phyloP scores from a whole-genome alignment of 2,329 filamentous ascomycete genomes.

The Septoria linicola region DNA sequence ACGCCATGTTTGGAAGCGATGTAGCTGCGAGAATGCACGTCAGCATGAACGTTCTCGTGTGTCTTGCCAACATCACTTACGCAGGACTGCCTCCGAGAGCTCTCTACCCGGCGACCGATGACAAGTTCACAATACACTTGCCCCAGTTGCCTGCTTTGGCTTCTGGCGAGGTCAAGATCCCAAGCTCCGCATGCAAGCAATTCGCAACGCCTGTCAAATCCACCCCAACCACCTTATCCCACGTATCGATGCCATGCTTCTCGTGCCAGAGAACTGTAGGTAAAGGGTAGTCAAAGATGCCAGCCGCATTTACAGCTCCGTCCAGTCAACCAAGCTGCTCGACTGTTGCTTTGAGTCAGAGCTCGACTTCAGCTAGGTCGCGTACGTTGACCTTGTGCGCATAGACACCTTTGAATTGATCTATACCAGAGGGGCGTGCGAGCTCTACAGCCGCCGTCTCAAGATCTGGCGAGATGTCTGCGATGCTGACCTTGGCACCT shows the following conservation, averaged over 20 bases:
- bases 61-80: background rate
- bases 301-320: slow-evolving; percentile 45
- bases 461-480: slow-evolving; percentile 47
- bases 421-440: background rate
- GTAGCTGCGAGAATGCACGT: background rate
- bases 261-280: slow-evolving; percentile 21
- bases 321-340: slow-evolving; percentile 37
- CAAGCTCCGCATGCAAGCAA: slow-evolving; percentile 49
- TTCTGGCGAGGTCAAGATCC: slow-evolving; percentile 47
- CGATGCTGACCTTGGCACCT: slow-evolving; percentile 50
- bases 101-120: slow-evolving; percentile 44
- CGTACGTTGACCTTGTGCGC: slow-evolving; percentile 29
- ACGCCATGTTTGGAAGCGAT: slow-evolving; percentile 29
- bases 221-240: slow-evolving; percentile 33
- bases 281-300: slow-evolving; percentile 26
- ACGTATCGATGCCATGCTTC: slow-evolving; percentile 17
- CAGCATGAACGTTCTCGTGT: too few species aligned
- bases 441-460: slow-evolving; percentile 26
- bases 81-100: slow-evolving; percentile 12
- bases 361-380: slow-evolving; percentile 27
- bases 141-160: background rate
- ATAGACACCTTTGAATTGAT: slow-evolving; percentile 16
- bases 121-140: slow-evolving; percentile 56
- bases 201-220: slow-evolving; percentile 46
- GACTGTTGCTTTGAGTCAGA: slow-evolving; percentile 36